Percentiles rank a stretch among this genome's conserved stretches.
phyloP scores from a whole-genome alignment of 495 filamentous ascomycete species.

The Penicillium robsamsonii region DNA sequence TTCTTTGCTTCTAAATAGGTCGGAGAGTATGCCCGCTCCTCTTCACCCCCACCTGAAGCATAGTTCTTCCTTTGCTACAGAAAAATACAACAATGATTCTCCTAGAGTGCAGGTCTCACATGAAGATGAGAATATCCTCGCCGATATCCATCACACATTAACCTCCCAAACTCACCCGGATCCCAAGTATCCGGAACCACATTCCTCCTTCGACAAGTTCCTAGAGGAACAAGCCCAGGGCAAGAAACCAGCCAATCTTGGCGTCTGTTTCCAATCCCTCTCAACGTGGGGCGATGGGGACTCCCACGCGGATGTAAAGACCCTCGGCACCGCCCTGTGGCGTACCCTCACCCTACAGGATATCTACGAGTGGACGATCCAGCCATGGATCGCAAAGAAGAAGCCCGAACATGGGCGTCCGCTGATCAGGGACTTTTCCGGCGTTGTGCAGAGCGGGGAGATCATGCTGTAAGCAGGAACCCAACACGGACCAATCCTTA shows the following conservation, averaged over 20 bases:
- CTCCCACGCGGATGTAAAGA: constrained; percentile 34
- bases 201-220: constrained; percentile 40
- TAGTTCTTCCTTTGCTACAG: constrained; percentile 22
- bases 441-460: constrained; percentile 67
- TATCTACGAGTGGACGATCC: constrained; percentile 41
- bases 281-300: constrained; percentile 38
- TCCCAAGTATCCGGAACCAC: constrained; percentile 34
- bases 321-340: constrained; percentile 36
- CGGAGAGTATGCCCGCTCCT: constrained; percentile 32
- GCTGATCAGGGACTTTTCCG: constrained; percentile 59
- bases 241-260: constrained; percentile 34
- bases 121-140: constrained; percentile 36
- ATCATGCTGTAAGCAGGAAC: constrained; percentile 58
- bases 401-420: constrained; percentile 32
- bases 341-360: constrained; percentile 37
- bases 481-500: not conserved
- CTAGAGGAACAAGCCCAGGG: constrained; percentile 35
- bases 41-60: constrained; percentile 29
- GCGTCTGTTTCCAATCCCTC: constrained; percentile 39
- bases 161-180: constrained; percentile 21
- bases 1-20: not conserved
- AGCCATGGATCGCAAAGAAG: constrained; percentile 33
- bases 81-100: constrained; percentile 19
- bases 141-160: constrained; percentile 35
- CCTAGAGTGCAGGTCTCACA: constrained; percentile 33